These are phyloP conservation scores for Adansonia gregorii DNA, from an alignment of 441 rosid genomes.

Conservation along the genomic window DNA sequence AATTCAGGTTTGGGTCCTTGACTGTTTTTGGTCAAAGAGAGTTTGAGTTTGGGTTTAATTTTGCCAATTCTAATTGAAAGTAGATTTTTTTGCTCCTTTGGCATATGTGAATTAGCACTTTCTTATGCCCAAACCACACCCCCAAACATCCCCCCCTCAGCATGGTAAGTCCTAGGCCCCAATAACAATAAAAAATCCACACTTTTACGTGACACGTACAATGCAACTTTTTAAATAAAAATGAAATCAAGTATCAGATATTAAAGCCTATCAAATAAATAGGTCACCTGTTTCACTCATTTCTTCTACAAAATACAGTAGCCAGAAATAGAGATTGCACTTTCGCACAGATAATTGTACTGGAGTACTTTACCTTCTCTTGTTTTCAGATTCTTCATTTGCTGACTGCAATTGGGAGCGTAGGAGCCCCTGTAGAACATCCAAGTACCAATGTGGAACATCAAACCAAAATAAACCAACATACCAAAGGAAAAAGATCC, in stretches of 20 bases:
- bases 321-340: slow-evolving; percentile 2
- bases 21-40: too few species aligned
- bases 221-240: not conserved
- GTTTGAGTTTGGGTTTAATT: too few species aligned
- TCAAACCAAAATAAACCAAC: slow-evolving; percentile 8
- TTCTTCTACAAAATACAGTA: not conserved
- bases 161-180: not conserved
- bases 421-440: slow-evolving; percentile 66
- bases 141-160: too few species aligned
- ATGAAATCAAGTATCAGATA: not conserved
- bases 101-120: not conserved
- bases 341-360: slow-evolving; percentile 6
- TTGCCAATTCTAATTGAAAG: not conserved
- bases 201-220: not conserved
- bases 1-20: too few species aligned
- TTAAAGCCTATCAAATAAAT: slow-evolving; percentile 8
- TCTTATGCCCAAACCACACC: not conserved
- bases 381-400: slow-evolving; percentile 75
- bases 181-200: not conserved
- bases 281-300: slow-evolving; percentile 13
- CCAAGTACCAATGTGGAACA: slow-evolving; percentile 24
- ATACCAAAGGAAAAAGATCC: slow-evolving; percentile 12
- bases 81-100: not conserved
- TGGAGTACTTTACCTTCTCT: slow-evolving; percentile 55
- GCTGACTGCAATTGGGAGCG: slow-evolving; percentile 90